Percentiles rank a stretch among this genome's conserved stretches.
Conservation (phyloP, 2,329 filamentous ascomycete genomes). For the Colletotrichum zoysiae region DNA sequence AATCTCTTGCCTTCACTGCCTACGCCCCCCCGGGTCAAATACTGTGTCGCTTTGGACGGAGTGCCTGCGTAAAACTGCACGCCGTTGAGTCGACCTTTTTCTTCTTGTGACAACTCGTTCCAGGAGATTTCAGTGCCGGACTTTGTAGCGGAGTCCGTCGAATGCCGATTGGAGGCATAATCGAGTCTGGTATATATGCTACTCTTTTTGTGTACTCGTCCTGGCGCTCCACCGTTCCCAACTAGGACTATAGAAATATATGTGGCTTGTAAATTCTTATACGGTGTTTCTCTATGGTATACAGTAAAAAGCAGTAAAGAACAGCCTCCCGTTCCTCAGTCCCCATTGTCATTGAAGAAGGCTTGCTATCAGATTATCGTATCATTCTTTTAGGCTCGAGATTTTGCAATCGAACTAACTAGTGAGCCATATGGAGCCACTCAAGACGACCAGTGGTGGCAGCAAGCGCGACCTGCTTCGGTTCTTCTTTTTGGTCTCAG, state of each 20-base stretch:
- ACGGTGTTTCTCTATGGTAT: neutral
- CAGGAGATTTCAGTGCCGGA: neutral
- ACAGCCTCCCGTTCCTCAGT: no score
- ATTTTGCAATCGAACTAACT: neutral
- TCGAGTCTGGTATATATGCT: neutral
- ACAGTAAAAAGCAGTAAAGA: neutral
- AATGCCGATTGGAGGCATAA: neutral
- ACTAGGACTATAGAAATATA: no score
- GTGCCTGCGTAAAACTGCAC: neutral
- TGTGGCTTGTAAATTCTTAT: neutral
- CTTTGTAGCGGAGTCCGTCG: neutral
- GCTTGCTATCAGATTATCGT: neutral
- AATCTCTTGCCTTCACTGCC: neutral
- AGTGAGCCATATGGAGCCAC: neutral
- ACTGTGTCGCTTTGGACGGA: neutral
- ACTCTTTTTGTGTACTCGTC: neutral
- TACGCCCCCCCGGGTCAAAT: neutral
- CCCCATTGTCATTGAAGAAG: neutral
- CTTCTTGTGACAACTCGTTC: neutral
- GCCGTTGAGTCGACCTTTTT: neutral
- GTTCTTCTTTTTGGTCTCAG: conserved; percentile 43
- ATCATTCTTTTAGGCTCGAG: neutral
- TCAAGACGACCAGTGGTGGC: neutral
- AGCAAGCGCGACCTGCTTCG: conserved; percentile 11
- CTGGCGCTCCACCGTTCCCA: neutral